Conservation (phyloP, 2,329 filamentous ascomycete species). For the Thelonectria discophora region DNA sequence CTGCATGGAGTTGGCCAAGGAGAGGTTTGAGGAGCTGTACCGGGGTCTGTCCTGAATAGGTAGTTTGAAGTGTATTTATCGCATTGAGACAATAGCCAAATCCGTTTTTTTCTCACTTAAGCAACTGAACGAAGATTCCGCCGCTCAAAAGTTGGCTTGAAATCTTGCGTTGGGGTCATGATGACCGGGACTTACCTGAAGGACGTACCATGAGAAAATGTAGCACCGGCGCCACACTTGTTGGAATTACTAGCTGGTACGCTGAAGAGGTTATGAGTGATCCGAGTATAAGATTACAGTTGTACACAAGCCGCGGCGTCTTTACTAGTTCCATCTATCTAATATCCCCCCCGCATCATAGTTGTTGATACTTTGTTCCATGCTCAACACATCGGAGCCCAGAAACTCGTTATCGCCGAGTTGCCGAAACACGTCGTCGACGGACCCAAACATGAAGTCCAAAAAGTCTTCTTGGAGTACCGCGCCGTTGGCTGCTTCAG, state of each 20-base stretch:
- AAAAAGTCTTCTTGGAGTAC: constrained; percentile 17
- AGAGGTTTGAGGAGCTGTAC: constrained; percentile 60
- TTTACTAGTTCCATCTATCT: constrained; percentile 5
- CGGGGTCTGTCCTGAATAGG: not conserved
- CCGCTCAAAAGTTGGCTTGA: no score
- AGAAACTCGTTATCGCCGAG: constrained; percentile 20
- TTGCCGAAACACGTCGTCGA: constrained; percentile 21
- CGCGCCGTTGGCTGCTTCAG: not conserved
- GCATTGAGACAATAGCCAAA: constrained; percentile 29
- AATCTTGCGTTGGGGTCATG: no score
- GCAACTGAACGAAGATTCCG: no score
- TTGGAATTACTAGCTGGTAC: no score
- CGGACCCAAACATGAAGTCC: constrained; percentile 24
- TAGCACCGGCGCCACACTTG: no score
- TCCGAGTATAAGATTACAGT: not conserved
- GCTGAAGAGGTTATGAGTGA: not conserved
- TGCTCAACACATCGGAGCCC: constrained; percentile 11
- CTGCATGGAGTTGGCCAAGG: constrained; percentile 62
- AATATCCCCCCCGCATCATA: constrained; percentile 8
- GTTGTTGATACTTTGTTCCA: constrained; percentile 20
- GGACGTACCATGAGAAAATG: no score
- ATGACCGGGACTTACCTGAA: no score
- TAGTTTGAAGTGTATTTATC: not conserved
- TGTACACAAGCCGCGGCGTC: not conserved
- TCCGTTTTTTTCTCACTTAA: constrained; percentile 25